Evolutionary conservation across 306 rosid genomes (phyloP), one percentile per base, ranked within the genome.

Genomic region (Medicago ruthenica): DNA sequence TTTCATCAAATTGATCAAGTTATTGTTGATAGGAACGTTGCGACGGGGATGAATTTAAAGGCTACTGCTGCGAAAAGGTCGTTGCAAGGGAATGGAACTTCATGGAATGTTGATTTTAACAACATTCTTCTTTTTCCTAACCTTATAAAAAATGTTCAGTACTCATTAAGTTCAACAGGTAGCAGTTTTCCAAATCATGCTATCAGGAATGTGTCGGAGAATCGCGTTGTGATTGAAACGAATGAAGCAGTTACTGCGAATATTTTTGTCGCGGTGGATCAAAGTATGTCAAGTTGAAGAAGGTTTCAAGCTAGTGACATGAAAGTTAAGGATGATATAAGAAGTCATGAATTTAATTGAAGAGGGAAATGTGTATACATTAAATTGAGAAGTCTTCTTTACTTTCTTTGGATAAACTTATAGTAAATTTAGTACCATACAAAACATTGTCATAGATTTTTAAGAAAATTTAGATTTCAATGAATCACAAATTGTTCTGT

Each of bases 81-180:
- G 20, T 75, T 50, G 50, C 67, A 83, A 74, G 93, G 97, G 80
- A 90, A 88, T 76, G 92, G 93, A 51, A 92, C 76, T 3, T 90
- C 90, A 20, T 95, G 97, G 97, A 80, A 9, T 2, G 59, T 84
- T 41, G 97, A 95, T 79, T 95, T 95, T 64, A 90, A 45, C 58
- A 72, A 78, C 3, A 18, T 83, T 80, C 89, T 95, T 12, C 61
- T 92, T 22, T 92, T 95, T 59, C 93, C 93, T 34, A 63, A 95
- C 78, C 91, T 62, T 31, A 90, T 95, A 45, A 88, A 81, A 57
- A 82, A 92, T 81, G 92, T 92, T 0, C 99, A 92, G 24, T 95
- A 92, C 78, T 83, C 99, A 3, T 36, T 95, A 6, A 79, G 84
- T 47, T 11, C 86, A 9, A 3, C 1, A 0, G 84, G 80, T 1